phyloP scores from a whole-genome alignment of 352 stramenopile genomes.

The Globisporangium sylvaticum region DNA sequence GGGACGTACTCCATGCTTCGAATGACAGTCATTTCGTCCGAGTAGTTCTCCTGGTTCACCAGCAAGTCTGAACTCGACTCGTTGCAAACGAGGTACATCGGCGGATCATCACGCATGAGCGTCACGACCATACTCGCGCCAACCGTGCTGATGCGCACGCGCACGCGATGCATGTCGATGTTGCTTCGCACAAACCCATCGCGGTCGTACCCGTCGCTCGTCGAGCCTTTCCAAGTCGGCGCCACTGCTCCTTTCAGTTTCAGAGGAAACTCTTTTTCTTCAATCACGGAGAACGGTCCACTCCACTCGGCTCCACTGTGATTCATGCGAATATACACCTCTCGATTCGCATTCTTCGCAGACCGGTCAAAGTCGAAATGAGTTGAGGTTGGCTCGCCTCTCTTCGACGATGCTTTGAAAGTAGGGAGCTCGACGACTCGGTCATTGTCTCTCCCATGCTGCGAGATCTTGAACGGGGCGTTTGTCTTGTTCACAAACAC shows the following conservation, averaged over 20 bases:
- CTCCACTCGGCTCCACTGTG: conserved; percentile 76
- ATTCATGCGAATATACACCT: conserved; percentile 75
- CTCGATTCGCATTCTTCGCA: conserved; percentile 45
- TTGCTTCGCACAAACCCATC: conserved; percentile 41
- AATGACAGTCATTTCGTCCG: conserved; percentile 59
- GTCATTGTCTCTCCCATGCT: conserved; percentile 57
- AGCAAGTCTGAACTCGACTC: conserved; percentile 72
- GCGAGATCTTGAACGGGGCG: conserved; percentile 70
- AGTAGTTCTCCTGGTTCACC: conserved; percentile 65
- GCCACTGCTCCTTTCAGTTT: conserved; percentile 62
- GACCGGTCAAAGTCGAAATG: conserved; percentile 74
- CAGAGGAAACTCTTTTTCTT: conserved; percentile 85
- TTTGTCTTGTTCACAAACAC: conserved; percentile 86
- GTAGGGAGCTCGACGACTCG: conserved; percentile 58
- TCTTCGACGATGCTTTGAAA: conserved; percentile 23
- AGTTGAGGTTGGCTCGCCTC: conserved; percentile 28
- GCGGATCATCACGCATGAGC: conserved; percentile 65
- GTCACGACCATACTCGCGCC: conserved; percentile 81
- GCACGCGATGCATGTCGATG: conserved; percentile 59
- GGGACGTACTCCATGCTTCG: conserved; percentile 68
- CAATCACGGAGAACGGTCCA: conserved; percentile 69
- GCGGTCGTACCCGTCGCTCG: conserved; percentile 28
- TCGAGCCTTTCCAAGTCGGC: conserved; percentile 42
- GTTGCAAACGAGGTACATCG: conserved; percentile 86
- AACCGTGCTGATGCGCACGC: conserved; percentile 72